Evolutionary conservation across 495 filamentous ascomycete species (phyloP), one percentile per base, ranked within the genome.

Genomic region (Podospora didyma): DNA sequence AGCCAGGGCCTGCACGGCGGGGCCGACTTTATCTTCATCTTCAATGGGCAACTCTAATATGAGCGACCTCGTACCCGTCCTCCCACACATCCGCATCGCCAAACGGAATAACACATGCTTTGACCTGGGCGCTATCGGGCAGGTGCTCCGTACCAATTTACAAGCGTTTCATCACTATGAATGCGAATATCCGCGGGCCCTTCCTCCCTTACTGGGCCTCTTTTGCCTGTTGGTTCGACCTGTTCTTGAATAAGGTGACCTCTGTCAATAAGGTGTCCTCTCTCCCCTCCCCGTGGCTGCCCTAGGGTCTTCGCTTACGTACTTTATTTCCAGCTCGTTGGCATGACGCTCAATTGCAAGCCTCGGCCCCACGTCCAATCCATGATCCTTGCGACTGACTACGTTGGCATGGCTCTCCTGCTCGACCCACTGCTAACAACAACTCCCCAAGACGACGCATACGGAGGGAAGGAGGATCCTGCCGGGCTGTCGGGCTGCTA

Each of bases 1-100:
- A 19, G 11, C 20, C 41, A 53, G 41, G 61, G 51, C 51, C 39
- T 75, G 3, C 69, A 75, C 45, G 58, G 7, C 16, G 51, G 16
- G 16, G 70, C 72, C 11, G 72, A 75, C 53, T 75, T 73, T 26
- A 49, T 75, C 21, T 73, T 75, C 58, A 66, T 72, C 49, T 55
- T 74, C 35, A 68, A 68, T 41, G n/a, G 71, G 71, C 9, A 54
- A 66, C 17, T 66, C 58, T 16, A 39, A 64, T 24, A 63, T 55
- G 11, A 44, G 47, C 19, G n/a, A 20, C 17, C 41, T 70, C 0
- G 56, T 74, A 26, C 67, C 68, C 0, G 31, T 21, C n/a, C 14
- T 57, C 17, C 6, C 51, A 19, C 70, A 74, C 53, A 61, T 74
- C n/a, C 51, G 56, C 12, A 49, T 64, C 22, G 46, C 68, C 16